Evolutionary conservation across 306 rosid genomes (phyloP), one percentile per base, ranked within the genome.

Genomic region (Malus sieversii): DNA sequence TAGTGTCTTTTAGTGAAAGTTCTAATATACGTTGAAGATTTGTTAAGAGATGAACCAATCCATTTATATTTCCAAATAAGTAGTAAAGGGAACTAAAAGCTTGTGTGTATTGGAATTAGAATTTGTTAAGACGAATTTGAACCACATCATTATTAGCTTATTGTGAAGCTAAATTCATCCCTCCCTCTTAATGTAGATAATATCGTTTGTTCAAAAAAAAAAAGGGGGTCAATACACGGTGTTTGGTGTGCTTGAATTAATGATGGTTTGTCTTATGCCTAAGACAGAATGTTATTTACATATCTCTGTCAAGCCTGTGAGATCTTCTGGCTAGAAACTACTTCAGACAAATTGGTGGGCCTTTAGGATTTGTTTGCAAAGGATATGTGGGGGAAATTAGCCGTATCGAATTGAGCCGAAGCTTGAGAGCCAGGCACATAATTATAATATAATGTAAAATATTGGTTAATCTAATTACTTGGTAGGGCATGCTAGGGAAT

Each of bases 161-260:
- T 38, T 38, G 2, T 38, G 42, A 38, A 2, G 2, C 9, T 0
- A 38, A 38, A 0, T 38, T 0, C 10, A 38, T 0, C 2, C 0
- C 0, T 38, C 1, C 0, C 2, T 0, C 2, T 38, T 38, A 38
- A 38, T 0, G 10, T 38, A 38, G 42, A 38, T 38, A 38, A 38
- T 38, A 38, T 38, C 9, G 1, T 38, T 35, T 7, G 0, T 35
- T 35, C 2, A 5, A 35, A 5, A 35, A 6, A 6, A 23, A 35
- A 35, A 4, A 33, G 1, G 1, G 5, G 1, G 38, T 7, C 40
- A 53, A 53, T 8, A 19, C 22, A 53, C 2, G 59, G 59, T 53
- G 10, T 53, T 53, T 10, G 12, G 63, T 58, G 25, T n/a, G 29
- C 13, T n/a, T n/a, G 62, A 57, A 58, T 14, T 10, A 14, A 51